phyloP scores from a whole-genome alignment of 2,329 filamentous ascomycete species.

The Diplodia intermedia region DNA sequence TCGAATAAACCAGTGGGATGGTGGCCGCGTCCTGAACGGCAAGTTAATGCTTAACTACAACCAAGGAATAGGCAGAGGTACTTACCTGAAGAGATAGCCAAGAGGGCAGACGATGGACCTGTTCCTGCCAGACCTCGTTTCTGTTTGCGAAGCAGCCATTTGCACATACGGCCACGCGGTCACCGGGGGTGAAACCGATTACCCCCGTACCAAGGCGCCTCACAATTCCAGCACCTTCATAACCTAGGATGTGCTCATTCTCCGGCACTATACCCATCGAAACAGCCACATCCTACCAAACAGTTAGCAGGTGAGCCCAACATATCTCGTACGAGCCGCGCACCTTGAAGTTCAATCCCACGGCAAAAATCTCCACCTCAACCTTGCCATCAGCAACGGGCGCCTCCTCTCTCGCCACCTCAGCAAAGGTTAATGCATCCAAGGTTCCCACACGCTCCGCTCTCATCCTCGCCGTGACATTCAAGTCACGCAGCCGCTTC shows the following conservation, averaged over 20 bases:
- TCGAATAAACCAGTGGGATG: slow-evolving; percentile 35
- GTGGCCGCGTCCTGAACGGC: slow-evolving; percentile 38
- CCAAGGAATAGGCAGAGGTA: no score
- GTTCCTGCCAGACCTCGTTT: neutral
- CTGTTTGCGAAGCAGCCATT: slow-evolving; percentile 24
- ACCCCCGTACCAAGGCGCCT: slow-evolving; percentile 10
- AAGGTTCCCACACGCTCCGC: slow-evolving; percentile 34
- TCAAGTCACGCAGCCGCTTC: slow-evolving; percentile 18
- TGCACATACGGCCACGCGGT: slow-evolving; percentile 26
- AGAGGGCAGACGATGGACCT: neutral
- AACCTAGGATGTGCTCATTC: slow-evolving; percentile 34
- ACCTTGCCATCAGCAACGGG: slow-evolving; percentile 33
- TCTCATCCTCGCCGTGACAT: slow-evolving; percentile 24
- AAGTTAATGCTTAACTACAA: neutral
- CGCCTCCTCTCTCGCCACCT: slow-evolving; percentile 13
- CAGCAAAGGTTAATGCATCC: slow-evolving; percentile 33
- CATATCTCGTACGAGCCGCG: no score
- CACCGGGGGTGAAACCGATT: neutral
- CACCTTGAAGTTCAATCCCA: slow-evolving; percentile 36
- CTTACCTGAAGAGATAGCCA: no score
- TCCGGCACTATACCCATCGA: slow-evolving; percentile 34
- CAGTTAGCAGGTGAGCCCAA: no score
- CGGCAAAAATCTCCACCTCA: slow-evolving; percentile 35
- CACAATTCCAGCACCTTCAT: slow-evolving; percentile 35
- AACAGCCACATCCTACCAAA: slow-evolving; percentile 29